phyloP scores from a whole-genome alignment of 2,329 filamentous ascomycete genomes.

The Ophiocordyceps sinensis region DNA sequence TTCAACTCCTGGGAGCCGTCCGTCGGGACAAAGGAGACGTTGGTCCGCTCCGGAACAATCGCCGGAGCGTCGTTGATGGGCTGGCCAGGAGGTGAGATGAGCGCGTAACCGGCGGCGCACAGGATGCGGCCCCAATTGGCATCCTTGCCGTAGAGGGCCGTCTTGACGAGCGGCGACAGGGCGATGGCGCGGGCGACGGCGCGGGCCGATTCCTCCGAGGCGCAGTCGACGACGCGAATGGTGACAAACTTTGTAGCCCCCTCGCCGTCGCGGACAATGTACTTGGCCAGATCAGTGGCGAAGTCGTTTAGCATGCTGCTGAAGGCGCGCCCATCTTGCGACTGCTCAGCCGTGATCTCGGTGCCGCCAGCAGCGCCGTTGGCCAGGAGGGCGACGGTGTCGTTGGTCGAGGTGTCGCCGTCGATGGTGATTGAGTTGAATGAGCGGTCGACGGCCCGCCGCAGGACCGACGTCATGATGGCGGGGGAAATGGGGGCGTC shows the following conservation, averaged over 20 bases:
- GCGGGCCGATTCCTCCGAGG: conserved; percentile 55
- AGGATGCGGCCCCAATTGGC: conserved; percentile 98
- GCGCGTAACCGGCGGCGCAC: conserved; percentile 77
- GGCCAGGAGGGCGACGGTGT: conserved; percentile 86
- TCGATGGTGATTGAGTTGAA: conserved; percentile 98
- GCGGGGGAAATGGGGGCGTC: conserved; percentile 65
- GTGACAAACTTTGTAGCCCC: conserved; percentile 98
- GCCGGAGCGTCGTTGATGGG: conserved; percentile 45
- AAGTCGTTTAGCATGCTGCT: conserved; percentile 59
- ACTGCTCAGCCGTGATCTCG: conserved; percentile 39
- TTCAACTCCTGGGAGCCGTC: conserved; percentile 67
- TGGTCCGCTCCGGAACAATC: conserved; percentile 56
- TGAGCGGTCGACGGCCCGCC: conserved; percentile 61
- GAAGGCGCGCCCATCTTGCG: conserved; percentile 56
- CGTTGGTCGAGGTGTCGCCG: conserved; percentile 94
- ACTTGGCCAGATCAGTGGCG: conserved; percentile 71
- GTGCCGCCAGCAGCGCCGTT: conserved; percentile 79
- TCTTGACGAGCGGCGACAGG: conserved; percentile 87
- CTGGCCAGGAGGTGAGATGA: conserved; percentile 43
- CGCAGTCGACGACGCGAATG: conserved; percentile 65
- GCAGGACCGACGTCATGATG: conserved; percentile 56
- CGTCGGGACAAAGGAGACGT: conserved; percentile 62
- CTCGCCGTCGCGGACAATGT: conserved; percentile 91
- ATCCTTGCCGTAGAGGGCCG: conserved; percentile 89
- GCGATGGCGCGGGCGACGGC: conserved; percentile 80